phyloP scores from a whole-genome alignment of 108 stramenopile species.

The Fragilariopsis cylindrus region DNA sequence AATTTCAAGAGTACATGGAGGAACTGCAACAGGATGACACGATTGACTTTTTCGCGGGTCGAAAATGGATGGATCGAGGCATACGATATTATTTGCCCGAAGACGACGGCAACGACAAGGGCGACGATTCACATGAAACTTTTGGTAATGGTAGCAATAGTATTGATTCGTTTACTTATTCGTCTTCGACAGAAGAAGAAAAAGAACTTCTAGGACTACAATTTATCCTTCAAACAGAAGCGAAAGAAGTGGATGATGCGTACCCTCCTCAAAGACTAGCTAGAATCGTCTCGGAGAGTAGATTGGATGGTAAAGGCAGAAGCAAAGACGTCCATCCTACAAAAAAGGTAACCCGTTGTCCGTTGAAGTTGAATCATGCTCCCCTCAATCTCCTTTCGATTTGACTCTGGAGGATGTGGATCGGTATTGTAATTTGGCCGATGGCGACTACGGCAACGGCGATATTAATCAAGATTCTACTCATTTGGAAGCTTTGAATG shows the following conservation, averaged over 20 bases:
- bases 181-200: too few species aligned
- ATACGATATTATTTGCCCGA: conserved; percentile 1
- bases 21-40: conserved; percentile 1
- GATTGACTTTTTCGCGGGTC: conserved; percentile 20
- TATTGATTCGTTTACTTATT: too few species aligned
- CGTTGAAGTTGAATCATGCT: background rate
- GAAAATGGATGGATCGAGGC: conserved; percentile 15
- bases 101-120: too few species aligned
- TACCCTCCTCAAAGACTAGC: conserved; percentile 7
- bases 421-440: conserved; percentile 13
- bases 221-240: background rate
- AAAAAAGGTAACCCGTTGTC: background rate
- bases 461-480: too few species aligned
- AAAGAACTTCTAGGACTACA: too few species aligned
- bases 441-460: background rate
- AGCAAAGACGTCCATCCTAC: too few species aligned
- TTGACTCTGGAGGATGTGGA: conserved; percentile 7
- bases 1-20: conserved; percentile 7
- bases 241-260: conserved; percentile 7
- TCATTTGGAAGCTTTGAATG: too few species aligned
- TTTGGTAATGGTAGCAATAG: too few species aligned
- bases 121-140: too few species aligned
- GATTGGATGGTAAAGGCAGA: too few species aligned
- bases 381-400: background rate
- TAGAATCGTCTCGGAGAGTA: background rate